Percentiles rank a stretch among this genome's conserved stretches.
These are phyloP conservation scores for Artemisia tridentata DNA, from an alignment of 129 eudicot genomes.

Conservation along the genomic window DNA sequence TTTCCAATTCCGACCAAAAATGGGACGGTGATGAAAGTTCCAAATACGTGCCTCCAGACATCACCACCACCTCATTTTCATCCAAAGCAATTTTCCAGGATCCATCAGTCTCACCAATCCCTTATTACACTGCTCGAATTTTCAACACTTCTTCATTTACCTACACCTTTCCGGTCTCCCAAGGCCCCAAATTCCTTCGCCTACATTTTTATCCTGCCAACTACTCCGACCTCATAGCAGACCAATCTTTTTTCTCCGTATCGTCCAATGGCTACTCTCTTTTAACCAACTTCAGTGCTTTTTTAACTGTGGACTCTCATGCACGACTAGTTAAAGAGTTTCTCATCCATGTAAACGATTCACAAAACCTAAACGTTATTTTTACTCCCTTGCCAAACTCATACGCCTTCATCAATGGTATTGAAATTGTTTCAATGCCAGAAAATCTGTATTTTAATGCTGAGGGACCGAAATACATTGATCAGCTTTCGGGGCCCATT, in stretches of 20 bases:
- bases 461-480: neutral
- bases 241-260: constrained; percentile 28
- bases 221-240: constrained; percentile 17
- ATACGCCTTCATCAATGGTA: constrained; percentile 52
- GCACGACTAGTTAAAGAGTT: constrained; percentile 47
- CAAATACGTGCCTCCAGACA: constrained; percentile 13
- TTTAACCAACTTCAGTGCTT: constrained; percentile 45
- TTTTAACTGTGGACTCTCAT: too few species aligned
- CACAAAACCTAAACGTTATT: constrained; percentile 28
- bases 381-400: constrained; percentile 43
- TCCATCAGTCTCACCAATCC: neutral
- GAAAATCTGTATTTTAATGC: constrained; percentile 18
- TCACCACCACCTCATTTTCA: neutral
- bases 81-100: neutral
- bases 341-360: constrained; percentile 25
- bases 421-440: constrained; percentile 50
- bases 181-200: constrained; percentile 58
- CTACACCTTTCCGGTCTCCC: constrained; percentile 35
- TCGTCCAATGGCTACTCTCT: constrained; percentile 35
- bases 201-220: constrained; percentile 49
- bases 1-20: neutral
- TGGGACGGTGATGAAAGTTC: constrained; percentile 37
- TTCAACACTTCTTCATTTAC: constrained; percentile 37
- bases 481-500: neutral
- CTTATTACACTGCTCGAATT: constrained; percentile 37